phyloP scores from a whole-genome alignment of 306 rosid species.

The Malus sieversii region DNA sequence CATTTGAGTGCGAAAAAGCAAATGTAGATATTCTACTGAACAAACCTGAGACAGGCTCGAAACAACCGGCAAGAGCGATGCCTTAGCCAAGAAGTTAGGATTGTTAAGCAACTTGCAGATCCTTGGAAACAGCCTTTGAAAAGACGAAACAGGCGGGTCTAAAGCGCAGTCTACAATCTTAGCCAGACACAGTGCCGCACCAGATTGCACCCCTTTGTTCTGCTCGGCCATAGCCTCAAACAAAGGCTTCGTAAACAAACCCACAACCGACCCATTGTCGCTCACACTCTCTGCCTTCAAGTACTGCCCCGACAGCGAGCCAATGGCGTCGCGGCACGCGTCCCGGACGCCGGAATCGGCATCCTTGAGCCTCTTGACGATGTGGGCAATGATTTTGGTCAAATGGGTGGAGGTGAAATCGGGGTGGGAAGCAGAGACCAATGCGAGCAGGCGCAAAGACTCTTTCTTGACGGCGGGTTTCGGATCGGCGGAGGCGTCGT shows the following conservation, averaged over 20 bases:
- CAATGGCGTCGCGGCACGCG: slow-evolving; percentile 78
- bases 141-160: slow-evolving; percentile 45
- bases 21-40: background rate
- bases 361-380: slow-evolving; percentile 72
- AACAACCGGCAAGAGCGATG: slow-evolving; percentile 74
- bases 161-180: slow-evolving; percentile 71
- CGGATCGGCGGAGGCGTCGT: slow-evolving; percentile 75
- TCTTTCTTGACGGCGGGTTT: slow-evolving; percentile 78
- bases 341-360: slow-evolving; percentile 64
- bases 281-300: slow-evolving; percentile 25
- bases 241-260: slow-evolving; percentile 78
- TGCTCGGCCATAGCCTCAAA: slow-evolving; percentile 96
- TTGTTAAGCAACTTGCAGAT: slow-evolving; percentile 75
- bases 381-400: slow-evolving; percentile 55
- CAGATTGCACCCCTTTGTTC: slow-evolving; percentile 75
- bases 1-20: background rate
- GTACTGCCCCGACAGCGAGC: slow-evolving; percentile 51
- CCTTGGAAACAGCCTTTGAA: slow-evolving; percentile 91
- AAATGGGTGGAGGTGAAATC: slow-evolving; percentile 63
- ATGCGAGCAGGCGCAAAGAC: slow-evolving; percentile 59
- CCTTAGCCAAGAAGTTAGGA: slow-evolving; percentile 76
- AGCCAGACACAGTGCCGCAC: slow-evolving; percentile 85
- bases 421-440: slow-evolving; percentile 51
- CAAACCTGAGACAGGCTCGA: slow-evolving; percentile 79
- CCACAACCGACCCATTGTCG: slow-evolving; percentile 54